Percentiles rank a stretch among this genome's conserved stretches.
phyloP scores from a whole-genome alignment of 768 basidiomycete species.

The Russula compacta region DNA sequence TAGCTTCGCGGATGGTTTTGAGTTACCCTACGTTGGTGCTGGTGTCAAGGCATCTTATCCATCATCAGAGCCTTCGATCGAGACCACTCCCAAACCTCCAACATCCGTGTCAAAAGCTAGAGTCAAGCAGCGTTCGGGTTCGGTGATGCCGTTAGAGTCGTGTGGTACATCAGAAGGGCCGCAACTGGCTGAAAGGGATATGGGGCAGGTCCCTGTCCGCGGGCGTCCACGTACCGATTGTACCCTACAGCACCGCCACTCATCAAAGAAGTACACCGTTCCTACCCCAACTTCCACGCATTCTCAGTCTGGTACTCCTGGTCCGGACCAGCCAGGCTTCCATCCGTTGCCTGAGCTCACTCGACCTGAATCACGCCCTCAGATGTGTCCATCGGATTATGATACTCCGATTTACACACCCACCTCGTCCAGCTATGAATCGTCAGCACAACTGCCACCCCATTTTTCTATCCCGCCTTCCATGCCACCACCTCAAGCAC shows the following conservation, averaged over 20 bases:
- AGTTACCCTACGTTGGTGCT: constrained; percentile 35
- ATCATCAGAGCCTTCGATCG: not conserved
- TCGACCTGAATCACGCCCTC: constrained; percentile 8
- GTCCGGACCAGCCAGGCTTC: constrained; percentile 3
- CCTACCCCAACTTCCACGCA: constrained; percentile 1
- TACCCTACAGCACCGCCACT: not conserved
- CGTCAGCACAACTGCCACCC: not conserved
- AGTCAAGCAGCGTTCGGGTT: constrained; percentile 5
- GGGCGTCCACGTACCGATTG: constrained; percentile 14
- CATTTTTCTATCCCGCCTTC: constrained; percentile 6
- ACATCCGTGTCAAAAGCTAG: not conserved
- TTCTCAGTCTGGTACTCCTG: constrained; percentile 12
- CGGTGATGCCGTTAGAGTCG: not conserved
- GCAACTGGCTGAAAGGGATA: not conserved
- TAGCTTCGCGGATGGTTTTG: constrained; percentile 27
- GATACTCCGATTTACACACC: constrained; percentile 7
- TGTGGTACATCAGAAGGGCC: constrained; percentile 1
- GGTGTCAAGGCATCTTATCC: constrained; percentile 23
- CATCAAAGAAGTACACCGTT: constrained; percentile 2
- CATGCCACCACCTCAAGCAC: constrained; percentile 12
- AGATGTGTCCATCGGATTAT: not conserved
- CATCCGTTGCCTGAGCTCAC: constrained; percentile 1
- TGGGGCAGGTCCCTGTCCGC: constrained; percentile 8
- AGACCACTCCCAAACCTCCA: constrained; percentile 2
- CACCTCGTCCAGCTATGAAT: not conserved